A percentile compares a stretch with the other conserved stretches of the same genome.
phyloP scores from a whole-genome alignment of 805 yeast genomes.

The Metschnikowia peoriensis region DNA sequence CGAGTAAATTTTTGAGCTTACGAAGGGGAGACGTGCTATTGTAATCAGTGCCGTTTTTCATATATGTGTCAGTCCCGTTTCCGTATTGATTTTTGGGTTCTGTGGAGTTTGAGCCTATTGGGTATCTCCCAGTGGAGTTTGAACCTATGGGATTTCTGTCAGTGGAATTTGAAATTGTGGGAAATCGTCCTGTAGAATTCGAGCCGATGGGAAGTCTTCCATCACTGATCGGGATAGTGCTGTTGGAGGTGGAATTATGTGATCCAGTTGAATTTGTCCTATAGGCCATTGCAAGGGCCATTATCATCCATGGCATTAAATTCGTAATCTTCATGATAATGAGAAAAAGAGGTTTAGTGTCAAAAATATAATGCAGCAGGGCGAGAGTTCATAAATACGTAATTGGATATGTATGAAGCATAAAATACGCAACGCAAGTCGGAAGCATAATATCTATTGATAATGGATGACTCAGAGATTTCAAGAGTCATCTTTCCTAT shows the following conservation, averaged over 20 bases:
- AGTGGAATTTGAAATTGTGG: background rate
- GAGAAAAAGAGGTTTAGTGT: background rate
- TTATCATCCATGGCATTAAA: background rate
- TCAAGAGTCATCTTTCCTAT: too few relatives aligned
- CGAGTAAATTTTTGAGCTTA: too few relatives aligned
- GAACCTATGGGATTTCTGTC: too few relatives aligned
- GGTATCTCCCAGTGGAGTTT: too few relatives aligned
- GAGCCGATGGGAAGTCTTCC: background rate
- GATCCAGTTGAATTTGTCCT: background rate
- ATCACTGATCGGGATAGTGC: background rate
- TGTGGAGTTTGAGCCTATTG: too few relatives aligned
- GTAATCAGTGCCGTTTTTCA: too few relatives aligned
- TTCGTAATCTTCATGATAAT: background rate
- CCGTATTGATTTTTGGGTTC: too few relatives aligned
- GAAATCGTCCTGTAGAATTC: background rate
- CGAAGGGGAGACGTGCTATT: too few relatives aligned
- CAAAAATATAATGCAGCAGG: background rate
- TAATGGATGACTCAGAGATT: background rate
- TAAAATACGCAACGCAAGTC: background rate
- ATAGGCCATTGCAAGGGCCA: background rate
- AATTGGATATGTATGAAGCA: background rate
- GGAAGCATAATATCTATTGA: background rate
- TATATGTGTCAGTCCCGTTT: too few relatives aligned
- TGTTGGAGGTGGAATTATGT: background rate
- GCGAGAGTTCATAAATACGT: background rate